Evolutionary conservation across 345 rosid genomes (phyloP).

Genomic region (Corchorus capsularis): DNA sequence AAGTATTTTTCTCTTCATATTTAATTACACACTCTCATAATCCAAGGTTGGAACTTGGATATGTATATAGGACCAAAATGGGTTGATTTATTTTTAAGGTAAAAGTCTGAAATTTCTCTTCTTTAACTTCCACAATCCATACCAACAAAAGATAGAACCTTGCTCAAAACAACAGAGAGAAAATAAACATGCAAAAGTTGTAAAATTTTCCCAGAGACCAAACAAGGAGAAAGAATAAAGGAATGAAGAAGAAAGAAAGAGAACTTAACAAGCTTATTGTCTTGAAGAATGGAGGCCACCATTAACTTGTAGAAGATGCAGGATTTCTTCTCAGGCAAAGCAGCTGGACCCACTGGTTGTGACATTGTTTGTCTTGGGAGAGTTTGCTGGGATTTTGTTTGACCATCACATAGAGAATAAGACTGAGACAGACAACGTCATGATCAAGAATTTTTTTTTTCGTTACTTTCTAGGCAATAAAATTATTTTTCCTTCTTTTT

Average conservation of each 20-base stretch:
- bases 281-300: slow-evolving; percentile 40
- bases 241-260: not conserved
- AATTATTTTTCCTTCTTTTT: too few species aligned
- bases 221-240: not conserved
- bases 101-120: not conserved
- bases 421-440: not conserved
- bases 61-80: not conserved
- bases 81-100: not conserved
- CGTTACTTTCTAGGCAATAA: not conserved
- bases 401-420: not conserved
- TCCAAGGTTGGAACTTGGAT: slow-evolving; percentile 2
- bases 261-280: slow-evolving; percentile 35
- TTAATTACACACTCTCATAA: not conserved
- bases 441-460: not conserved
- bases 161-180: not conserved
- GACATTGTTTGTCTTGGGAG: slow-evolving; percentile 24
- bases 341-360: slow-evolving; percentile 24
- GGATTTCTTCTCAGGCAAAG: slow-evolving; percentile 21
- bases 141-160: not conserved
- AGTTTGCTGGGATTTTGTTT: not conserved
- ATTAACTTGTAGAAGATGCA: slow-evolving; percentile 45
- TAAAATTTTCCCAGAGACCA: slow-evolving; percentile 20
- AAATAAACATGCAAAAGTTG: not conserved
- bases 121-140: not conserved
- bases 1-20: not conserved